Base-by-base conservation (phyloP, 441 rosid species). In the Euphorbia schlechtendalii region DNA sequence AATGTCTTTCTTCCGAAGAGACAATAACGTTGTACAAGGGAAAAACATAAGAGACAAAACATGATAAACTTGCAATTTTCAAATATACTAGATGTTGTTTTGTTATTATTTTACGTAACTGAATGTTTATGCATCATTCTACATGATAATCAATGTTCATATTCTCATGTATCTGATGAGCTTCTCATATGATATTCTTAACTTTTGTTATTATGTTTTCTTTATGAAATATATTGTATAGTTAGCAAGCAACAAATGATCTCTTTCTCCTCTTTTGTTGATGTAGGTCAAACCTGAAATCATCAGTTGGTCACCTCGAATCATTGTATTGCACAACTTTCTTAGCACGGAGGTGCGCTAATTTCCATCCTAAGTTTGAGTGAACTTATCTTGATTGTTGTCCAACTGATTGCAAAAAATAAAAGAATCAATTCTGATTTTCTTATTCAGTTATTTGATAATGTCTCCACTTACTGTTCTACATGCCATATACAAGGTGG, bases 201-300 rank as follows among this genome's bases (percentile, higher is more conserved):
- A 56, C 5, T 45, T 8, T 21, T 41, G 30, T 43, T 9, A 17
- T 61, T 18, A 20, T 9, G 24, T 30, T 14, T 10, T 51, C 28
- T 34, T 48, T 28, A 27, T 51, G 21, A 38, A 41, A 1, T 28
- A 25, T 45, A 15, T 56, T 32, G 9, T 32, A 6, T 6, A 32
- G 34, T 3, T 0, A 22, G 1, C 59, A 56, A 57, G 30, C 49
- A 56, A 65, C 57, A 41, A 66, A 65, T 69, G 24, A 56, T 49
- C 54, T 17, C 27, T 77, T 63, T 73, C 56, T 22, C 51, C 46
- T 61, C 66, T 61, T 77, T 32, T 70, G 53, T 66, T 78, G 63
- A 78, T 81, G 82, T 60, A 90, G 99, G 97, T 93, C 69, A 87
- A 86, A 83, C 99, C 96, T 55, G 95, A 90, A 85, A 78, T 93